Conservation (phyloP, 768 basidiomycete species). For the Tulasnella calospora region DNA sequence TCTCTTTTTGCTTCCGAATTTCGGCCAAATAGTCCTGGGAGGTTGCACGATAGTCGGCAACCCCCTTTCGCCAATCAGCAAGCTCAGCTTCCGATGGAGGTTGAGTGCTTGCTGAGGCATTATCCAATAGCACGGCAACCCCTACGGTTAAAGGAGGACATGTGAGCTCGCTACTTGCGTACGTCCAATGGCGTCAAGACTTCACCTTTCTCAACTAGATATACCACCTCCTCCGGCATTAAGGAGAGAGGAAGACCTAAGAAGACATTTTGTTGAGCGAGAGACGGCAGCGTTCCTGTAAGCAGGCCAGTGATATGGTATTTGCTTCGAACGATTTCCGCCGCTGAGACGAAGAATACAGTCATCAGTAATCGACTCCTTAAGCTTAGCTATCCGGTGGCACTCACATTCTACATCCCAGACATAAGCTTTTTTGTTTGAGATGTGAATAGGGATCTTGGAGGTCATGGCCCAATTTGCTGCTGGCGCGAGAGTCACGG, state of each 20-base stretch:
- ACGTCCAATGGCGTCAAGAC: not conserved
- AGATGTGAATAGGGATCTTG: constrained; percentile 58
- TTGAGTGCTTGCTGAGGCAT: constrained; percentile 52
- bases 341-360: constrained; percentile 47
- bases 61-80: constrained; percentile 48
- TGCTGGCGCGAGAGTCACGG: not conserved
- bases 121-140: constrained; percentile 71
- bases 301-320: constrained; percentile 82
- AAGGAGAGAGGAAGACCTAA: constrained; percentile 85
- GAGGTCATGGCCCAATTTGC: not conserved
- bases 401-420: constrained; percentile 76
- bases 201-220: constrained; percentile 77
- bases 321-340: constrained; percentile 68
- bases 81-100: constrained; percentile 48
- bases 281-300: constrained; percentile 85
- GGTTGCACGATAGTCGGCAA: not conserved
- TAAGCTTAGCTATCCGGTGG: constrained; percentile 22
- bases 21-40: constrained; percentile 36
- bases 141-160: constrained; percentile 42
- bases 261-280: constrained; percentile 95
- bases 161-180: not conserved
- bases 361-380: not conserved
- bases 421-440: constrained; percentile 76
- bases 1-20: constrained; percentile 30
- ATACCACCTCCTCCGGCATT: constrained; percentile 86